A percentile compares a stretch with the other conserved stretches of the same genome.
Conservation (phyloP, 768 basidiomycete species). For the Paxillus rubicundulus region DNA sequence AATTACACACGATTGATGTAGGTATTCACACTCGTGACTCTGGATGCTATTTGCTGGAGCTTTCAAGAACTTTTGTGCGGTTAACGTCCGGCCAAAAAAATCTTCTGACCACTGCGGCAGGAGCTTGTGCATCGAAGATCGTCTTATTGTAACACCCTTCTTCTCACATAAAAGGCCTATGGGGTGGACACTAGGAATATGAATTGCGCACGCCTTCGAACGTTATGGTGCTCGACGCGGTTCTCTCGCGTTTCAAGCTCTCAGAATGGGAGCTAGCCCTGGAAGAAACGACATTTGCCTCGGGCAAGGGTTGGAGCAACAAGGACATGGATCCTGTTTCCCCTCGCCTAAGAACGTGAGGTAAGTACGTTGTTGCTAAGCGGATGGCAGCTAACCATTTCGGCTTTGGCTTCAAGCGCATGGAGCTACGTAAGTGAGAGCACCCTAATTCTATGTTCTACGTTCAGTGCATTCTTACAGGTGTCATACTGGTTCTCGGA, state of each 20-base stretch:
- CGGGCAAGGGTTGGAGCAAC: constrained; percentile 62
- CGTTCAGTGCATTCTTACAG: constrained; percentile 20
- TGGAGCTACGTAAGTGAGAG: constrained; percentile 67
- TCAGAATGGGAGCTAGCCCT: constrained; percentile 19
- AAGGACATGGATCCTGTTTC: constrained; percentile 79
- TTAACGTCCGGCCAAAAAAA: not conserved
- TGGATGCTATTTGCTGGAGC: not conserved
- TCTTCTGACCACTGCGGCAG: not conserved
- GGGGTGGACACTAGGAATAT: not conserved
- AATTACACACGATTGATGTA: not conserved
- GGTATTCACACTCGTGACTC: not conserved
- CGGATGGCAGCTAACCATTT: not conserved
- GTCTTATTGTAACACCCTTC: not conserved
- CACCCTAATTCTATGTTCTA: constrained; percentile 31
- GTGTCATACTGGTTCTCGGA: constrained; percentile 32
- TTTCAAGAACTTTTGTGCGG: not conserved
- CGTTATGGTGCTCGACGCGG: not conserved
- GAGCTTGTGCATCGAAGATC: not conserved
- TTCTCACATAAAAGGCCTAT: not conserved
- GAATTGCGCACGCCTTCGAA: not conserved
- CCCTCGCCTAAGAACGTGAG: constrained; percentile 56
- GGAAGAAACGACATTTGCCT: constrained; percentile 50
- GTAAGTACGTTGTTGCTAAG: constrained; percentile 7
- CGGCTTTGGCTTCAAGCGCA: constrained; percentile 26
- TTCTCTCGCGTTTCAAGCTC: not conserved